Evolutionary conservation across 1,284 basidiomycete genomes (phyloP).

Genomic region (Apiotrichum gamsii): DNA sequence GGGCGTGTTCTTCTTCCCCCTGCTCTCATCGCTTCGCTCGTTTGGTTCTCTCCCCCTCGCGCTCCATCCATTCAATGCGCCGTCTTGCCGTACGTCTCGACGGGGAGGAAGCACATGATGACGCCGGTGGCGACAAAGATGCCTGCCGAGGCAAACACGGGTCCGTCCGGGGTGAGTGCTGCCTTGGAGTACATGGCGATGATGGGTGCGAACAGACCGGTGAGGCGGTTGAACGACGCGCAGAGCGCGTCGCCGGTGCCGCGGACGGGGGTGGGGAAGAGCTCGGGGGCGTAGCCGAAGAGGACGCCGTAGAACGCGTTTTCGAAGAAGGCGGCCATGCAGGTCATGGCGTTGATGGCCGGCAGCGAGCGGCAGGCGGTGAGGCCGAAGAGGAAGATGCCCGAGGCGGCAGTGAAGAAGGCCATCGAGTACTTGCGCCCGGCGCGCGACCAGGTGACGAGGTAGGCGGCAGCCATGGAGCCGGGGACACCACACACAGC

Average conservation of each 20-base stretch:
- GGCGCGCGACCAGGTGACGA: slow-evolving; percentile 54
- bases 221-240: slow-evolving; percentile 54
- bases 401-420: slow-evolving; percentile 52
- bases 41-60: too few species aligned
- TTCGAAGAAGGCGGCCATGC: slow-evolving; percentile 53
- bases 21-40: too few species aligned
- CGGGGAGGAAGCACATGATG: slow-evolving; percentile 55
- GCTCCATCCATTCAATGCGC: slow-evolving; percentile 1
- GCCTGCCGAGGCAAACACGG: slow-evolving; percentile 56
- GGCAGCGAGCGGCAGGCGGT: slow-evolving; percentile 54
- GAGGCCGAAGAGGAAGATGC: slow-evolving; percentile 58
- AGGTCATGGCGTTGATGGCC: slow-evolving; percentile 55
- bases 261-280: slow-evolving; percentile 59
- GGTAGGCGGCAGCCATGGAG: slow-evolving; percentile 54
- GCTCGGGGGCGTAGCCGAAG: slow-evolving; percentile 59
- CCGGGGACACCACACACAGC: slow-evolving; percentile 55
- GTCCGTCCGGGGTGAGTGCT: slow-evolving; percentile 44
- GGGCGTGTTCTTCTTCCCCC: too few species aligned
- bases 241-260: slow-evolving; percentile 61
- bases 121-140: slow-evolving; percentile 49
- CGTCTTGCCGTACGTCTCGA: slow-evolving; percentile 52
- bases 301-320: slow-evolving; percentile 53
- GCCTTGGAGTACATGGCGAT: slow-evolving; percentile 27
- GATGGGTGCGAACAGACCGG: slow-evolving; percentile 49
- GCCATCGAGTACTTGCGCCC: slow-evolving; percentile 55